Evolutionary conservation across 1,139 yeast species (phyloP), one percentile per base, ranked within the genome.

Genomic region (Diutina neorugosa): DNA sequence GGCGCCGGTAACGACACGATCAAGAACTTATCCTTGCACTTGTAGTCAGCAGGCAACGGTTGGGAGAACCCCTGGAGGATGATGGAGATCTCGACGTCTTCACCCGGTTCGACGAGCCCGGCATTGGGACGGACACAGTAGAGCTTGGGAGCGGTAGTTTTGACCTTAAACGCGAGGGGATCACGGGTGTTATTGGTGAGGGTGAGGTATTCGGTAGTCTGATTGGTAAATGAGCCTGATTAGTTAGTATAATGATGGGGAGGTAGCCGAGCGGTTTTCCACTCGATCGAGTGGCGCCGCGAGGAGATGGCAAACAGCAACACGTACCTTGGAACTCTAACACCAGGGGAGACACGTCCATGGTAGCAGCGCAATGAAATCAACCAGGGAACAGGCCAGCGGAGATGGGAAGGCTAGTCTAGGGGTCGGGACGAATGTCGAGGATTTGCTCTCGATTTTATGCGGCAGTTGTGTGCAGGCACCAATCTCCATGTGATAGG

Each of bases 71-170:
- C 96, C 67, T 91, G 91, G 58, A 90, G 82, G 62, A 89, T 88
- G 60, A 93, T 86, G 52, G 91, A 80, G 53, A 93, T 87, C 55
- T 85, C 81, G 54, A 83, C 73, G 12, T 83, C 69, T 58, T 80
- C 80, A 44, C 95, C 94, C 14, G 98, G 93, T 46, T 74, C 77
- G 55, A 93, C 76, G 46, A 85, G 70, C 27, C 95, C 81, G 55
- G 97, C 94, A 68, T 91, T 93, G 56, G 98, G 98, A 70, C 96
- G 84, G 54, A 93, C 98, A 69, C 96, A 88, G 74, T 91, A 88
- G 67, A 89, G 77, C 68, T 88, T 91, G 56, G 99, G 99, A 14
- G 98, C 97, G 9, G 99, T 93, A 52, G 99, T 93, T 71, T 93
- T 94, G 64, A 94, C 97, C 74, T 94, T 94, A 76, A 89, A 93